These are phyloP conservation scores for Heterobasidion irregulare DNA, from an alignment of 1,284 basidiomycete genomes.

Conservation along the genomic window DNA sequence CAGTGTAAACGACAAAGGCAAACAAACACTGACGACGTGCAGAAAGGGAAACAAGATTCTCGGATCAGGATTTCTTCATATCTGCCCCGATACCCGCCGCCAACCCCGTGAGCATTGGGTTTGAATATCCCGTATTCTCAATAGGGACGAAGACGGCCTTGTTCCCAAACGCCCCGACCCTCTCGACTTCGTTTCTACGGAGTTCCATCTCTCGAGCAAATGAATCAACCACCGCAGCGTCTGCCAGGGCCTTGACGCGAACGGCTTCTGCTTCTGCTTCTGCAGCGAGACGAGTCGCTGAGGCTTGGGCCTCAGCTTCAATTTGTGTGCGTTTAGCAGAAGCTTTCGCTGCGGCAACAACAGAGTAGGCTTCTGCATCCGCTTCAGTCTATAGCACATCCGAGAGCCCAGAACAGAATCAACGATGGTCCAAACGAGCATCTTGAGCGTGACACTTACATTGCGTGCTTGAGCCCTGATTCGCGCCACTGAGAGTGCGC, in stretches of 20 bases:
- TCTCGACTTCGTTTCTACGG: constrained; percentile 53
- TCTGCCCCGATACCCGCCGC: constrained; percentile 53
- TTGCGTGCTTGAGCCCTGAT: constrained; percentile 67
- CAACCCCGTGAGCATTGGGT: constrained; percentile 56
- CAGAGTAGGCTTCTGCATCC: constrained; percentile 64
- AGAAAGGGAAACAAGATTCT: background rate
- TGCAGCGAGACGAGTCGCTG: constrained; percentile 62
- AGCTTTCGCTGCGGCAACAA: constrained; percentile 68
- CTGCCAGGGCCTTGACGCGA: constrained; percentile 54
- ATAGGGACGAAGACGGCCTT: constrained; percentile 66
- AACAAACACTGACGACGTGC: too few relatives aligned
- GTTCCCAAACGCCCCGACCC: constrained; percentile 57
- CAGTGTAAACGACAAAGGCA: too few relatives aligned
- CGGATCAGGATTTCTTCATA: constrained; percentile 2
- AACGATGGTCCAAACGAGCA: background rate
- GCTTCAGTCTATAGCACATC: constrained; percentile 42
- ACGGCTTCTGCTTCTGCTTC: constrained; percentile 67
- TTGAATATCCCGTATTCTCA: constrained; percentile 50
- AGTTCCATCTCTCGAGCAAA: constrained; percentile 74
- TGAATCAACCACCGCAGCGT: constrained; percentile 47
- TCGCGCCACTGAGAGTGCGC: constrained; percentile 62
- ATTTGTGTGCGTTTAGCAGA: constrained; percentile 63
- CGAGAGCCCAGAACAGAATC: too few relatives aligned
- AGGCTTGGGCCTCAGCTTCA: constrained; percentile 64
- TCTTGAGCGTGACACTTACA: constrained; percentile 18